These are phyloP conservation scores for Brassica balearica DNA, from an alignment of 441 rosid species.

Conservation along the genomic window DNA sequence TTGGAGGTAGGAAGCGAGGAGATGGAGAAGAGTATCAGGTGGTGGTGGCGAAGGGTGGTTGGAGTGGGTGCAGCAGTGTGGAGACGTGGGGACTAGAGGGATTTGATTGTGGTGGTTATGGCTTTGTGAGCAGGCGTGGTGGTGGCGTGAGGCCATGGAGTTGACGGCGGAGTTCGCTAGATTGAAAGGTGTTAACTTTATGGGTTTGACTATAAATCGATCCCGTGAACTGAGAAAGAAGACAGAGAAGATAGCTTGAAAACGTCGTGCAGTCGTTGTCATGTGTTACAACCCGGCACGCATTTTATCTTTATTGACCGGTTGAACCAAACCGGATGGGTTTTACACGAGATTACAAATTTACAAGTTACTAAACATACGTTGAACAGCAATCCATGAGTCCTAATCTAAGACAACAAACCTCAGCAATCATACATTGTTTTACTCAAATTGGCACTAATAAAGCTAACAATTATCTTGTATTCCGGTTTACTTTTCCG, in stretches of 20 bases:
- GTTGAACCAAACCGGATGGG: slow-evolving; percentile 37
- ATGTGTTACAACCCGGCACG: slow-evolving; percentile 13
- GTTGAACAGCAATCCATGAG: too few relatives aligned
- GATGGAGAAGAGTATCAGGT: slow-evolving; percentile 58
- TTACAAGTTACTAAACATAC: too few relatives aligned
- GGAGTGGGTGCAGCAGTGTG: slow-evolving; percentile 46
- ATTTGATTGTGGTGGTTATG: slow-evolving; percentile 35
- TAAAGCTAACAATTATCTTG: too few relatives aligned
- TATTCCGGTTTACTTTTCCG: too few relatives aligned
- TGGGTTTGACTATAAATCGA: slow-evolving; percentile 24
- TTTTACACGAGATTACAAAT: too few relatives aligned
- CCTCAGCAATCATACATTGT: too few relatives aligned
- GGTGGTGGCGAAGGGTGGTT: slow-evolving; percentile 37
- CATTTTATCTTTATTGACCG: neutral
- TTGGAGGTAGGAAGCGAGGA: slow-evolving; percentile 56
- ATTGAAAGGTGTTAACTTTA: neutral
- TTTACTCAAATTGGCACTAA: too few relatives aligned
- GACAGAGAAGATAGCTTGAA: neutral
- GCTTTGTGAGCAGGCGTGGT: slow-evolving; percentile 28
- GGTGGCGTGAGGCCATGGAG: slow-evolving; percentile 59
- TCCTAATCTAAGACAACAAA: too few relatives aligned
- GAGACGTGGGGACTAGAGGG: slow-evolving; percentile 41
- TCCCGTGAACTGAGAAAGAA: slow-evolving; percentile 12
- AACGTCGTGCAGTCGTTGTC: slow-evolving; percentile 30
- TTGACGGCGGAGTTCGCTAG: slow-evolving; percentile 25